phyloP scores from a whole-genome alignment of 495 filamentous ascomycete genomes.

The Bombardia bombarda region DNA sequence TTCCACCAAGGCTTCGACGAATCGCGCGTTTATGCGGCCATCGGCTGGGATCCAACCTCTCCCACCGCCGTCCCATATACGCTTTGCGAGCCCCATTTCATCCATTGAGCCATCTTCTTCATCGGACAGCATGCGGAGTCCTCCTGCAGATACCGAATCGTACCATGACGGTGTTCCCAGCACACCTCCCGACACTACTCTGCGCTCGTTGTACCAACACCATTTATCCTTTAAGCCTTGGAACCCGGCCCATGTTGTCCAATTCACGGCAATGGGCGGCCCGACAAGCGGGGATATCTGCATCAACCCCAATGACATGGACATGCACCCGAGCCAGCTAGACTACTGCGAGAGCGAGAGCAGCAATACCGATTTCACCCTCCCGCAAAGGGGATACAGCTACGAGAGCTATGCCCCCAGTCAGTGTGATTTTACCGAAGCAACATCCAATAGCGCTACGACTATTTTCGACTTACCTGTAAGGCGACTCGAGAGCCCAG shows the following conservation, averaged over 20 bases:
- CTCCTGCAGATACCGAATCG: constrained; percentile 28
- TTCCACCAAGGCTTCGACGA: constrained; percentile 4
- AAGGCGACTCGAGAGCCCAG: constrained; percentile 13
- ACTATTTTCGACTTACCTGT: constrained; percentile 1
- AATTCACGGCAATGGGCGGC: constrained; percentile 20
- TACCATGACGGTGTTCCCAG: constrained; percentile 23
- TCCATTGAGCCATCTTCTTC: constrained; percentile 26
- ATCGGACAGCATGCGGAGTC: constrained; percentile 28
- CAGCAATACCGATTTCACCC: constrained; percentile 8
- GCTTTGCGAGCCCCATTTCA: constrained; percentile 26
- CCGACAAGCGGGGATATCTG: constrained; percentile 9
- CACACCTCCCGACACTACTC: constrained; percentile 24
- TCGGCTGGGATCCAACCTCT: constrained; percentile 11
- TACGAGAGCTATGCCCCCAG: constrained; percentile 13
- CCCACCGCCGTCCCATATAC: constrained; percentile 15
- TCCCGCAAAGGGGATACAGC: constrained; percentile 6
- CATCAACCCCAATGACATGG: constrained; percentile 33
- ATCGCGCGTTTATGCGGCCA: constrained; percentile 9
- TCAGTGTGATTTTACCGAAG: constrained; percentile 1
- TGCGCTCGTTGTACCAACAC: constrained; percentile 19
- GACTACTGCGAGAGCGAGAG: constrained; percentile 24
- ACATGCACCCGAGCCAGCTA: constrained; percentile 27
- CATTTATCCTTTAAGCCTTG: constrained; percentile 9
- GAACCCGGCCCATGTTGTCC: constrained; percentile 10
- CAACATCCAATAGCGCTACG: not conserved